A percentile compares a stretch with the other conserved stretches of the same genome.
Conservation (phyloP, 2,329 filamentous ascomycete species). For the Trichoderma afroharzianum region DNA sequence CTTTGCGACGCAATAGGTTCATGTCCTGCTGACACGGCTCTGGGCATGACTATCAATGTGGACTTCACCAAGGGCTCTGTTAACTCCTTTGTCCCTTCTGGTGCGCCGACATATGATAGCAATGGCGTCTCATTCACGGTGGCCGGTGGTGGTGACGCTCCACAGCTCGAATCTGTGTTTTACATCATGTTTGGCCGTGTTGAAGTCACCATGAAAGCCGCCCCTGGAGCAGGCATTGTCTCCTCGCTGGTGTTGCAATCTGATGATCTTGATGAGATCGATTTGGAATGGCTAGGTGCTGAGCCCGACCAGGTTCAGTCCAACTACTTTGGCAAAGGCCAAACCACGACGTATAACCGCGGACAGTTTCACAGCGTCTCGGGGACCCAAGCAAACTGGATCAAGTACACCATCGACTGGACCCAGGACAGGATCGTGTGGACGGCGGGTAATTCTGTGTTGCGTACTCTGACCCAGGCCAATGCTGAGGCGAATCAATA, state of each 20-base stretch:
- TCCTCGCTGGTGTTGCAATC: slow-evolving; percentile 89
- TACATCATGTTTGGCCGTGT: slow-evolving; percentile 99
- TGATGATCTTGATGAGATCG: slow-evolving; percentile 91
- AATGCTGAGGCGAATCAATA: slow-evolving; percentile 73
- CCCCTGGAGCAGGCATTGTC: slow-evolving; percentile 86
- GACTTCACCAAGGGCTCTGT: slow-evolving; percentile 79
- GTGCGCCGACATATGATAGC: slow-evolving; percentile 67
- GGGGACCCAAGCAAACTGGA: slow-evolving; percentile 70
- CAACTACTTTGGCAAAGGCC: slow-evolving; percentile 96
- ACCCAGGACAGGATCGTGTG: slow-evolving; percentile 80
- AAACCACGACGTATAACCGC: slow-evolving; percentile 80
- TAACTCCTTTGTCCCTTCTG: slow-evolving; percentile 70
- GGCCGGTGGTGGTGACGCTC: slow-evolving; percentile 71
- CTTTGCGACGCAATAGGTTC: slow-evolving; percentile 35
- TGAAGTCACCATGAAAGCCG: slow-evolving; percentile 78
- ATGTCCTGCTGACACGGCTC: slow-evolving; percentile 73
- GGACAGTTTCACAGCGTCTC: slow-evolving; percentile 69
- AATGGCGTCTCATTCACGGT: slow-evolving; percentile 83
- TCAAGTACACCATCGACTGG: slow-evolving; percentile 92
- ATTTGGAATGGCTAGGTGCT: slow-evolving; percentile 92
- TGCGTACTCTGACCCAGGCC: slow-evolving; percentile 68
- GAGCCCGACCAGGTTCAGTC: slow-evolving; percentile 77
- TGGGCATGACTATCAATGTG: slow-evolving; percentile 77
- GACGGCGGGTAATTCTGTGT: slow-evolving; percentile 73
- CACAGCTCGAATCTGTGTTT: slow-evolving; percentile 83